A percentile compares a stretch with the other conserved stretches of the same genome.
Evolutionary conservation across 257 asterid species (phyloP).

Genomic region (Przewalskia tangutica): DNA sequence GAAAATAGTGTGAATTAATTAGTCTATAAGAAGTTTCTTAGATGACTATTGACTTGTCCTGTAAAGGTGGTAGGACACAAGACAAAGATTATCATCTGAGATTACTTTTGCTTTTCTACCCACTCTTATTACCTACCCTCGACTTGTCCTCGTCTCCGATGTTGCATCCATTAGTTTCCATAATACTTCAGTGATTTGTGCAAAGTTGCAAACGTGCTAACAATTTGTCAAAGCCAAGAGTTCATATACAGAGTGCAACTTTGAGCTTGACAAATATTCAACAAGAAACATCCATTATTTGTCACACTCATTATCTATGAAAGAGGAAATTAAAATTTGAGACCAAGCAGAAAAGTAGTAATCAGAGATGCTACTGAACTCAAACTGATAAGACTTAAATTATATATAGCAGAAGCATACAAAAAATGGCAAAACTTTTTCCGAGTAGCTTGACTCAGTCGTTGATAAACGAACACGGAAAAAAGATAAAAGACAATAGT

Average conservation of each 20-base stretch:
- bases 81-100: constrained; percentile 26
- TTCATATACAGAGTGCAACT: background rate
- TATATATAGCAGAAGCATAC: background rate
- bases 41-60: constrained; percentile 25
- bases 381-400: background rate
- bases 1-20: constrained; percentile 9
- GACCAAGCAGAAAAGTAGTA: background rate
- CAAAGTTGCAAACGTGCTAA: background rate
- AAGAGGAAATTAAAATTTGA: background rate
- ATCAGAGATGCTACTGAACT: background rate
- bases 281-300: background rate
- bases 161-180: background rate
- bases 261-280: background rate
- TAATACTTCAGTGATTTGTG: background rate
- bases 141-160: background rate
- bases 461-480: background rate
- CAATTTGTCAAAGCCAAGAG: background rate
- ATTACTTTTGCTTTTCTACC: constrained; percentile 21
- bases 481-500: background rate
- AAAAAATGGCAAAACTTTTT: background rate
- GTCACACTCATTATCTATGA: background rate
- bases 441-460: background rate
- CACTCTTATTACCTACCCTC: constrained; percentile 5
- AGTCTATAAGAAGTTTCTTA: constrained; percentile 33
- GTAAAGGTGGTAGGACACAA: constrained; percentile 47